These are phyloP conservation scores for Pyrenula massariospora DNA, from an alignment of 495 filamentous ascomycete species.

Conservation along the genomic window DNA sequence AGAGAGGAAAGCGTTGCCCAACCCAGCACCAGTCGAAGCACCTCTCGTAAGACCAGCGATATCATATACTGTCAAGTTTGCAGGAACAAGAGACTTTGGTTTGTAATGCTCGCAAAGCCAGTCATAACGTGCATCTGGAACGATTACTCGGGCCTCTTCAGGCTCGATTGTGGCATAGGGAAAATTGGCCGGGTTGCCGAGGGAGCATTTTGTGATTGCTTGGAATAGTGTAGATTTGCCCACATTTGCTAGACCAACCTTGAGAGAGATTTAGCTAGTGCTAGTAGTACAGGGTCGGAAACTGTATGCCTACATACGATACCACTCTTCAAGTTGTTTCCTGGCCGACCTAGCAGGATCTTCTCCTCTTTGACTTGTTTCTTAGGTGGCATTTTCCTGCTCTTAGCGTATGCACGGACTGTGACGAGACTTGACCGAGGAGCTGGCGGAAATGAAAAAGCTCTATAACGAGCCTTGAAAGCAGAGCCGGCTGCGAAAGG, in stretches of 20 bases:
- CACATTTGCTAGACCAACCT: slow-evolving; percentile 98
- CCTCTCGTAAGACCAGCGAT: slow-evolving; percentile 96
- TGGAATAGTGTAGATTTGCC: slow-evolving; percentile 99
- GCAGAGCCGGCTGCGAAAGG: slow-evolving; percentile 42
- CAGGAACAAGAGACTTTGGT: slow-evolving; percentile 89
- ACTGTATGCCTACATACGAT: slow-evolving; percentile 74
- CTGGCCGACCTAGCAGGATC: slow-evolving; percentile 73
- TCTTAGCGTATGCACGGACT: slow-evolving; percentile 31
- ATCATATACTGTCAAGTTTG: slow-evolving; percentile 97
- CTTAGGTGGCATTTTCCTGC: slow-evolving; percentile 42
- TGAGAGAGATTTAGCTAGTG: no score
- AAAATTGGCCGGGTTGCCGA: slow-evolving; percentile 99
- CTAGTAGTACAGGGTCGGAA: no score
- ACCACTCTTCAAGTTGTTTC: slow-evolving; percentile 98
- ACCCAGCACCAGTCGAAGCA: slow-evolving; percentile 91
- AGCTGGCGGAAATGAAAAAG: slow-evolving; percentile 10
- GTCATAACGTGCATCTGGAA: slow-evolving; percentile 92
- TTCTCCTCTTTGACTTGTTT: slow-evolving; percentile 43
- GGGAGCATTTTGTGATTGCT: slow-evolving; percentile 92
- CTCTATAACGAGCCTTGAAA: slow-evolving; percentile 18
- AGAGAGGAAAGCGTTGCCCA: slow-evolving; percentile 96
- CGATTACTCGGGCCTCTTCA: slow-evolving; percentile 95
- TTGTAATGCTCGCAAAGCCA: slow-evolving; percentile 95
- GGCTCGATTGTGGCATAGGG: slow-evolving; percentile 98
- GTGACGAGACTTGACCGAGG: slow-evolving; percentile 16